phyloP scores from a whole-genome alignment of 495 filamentous ascomycete genomes.

The Aspergillus olivimuriae region DNA sequence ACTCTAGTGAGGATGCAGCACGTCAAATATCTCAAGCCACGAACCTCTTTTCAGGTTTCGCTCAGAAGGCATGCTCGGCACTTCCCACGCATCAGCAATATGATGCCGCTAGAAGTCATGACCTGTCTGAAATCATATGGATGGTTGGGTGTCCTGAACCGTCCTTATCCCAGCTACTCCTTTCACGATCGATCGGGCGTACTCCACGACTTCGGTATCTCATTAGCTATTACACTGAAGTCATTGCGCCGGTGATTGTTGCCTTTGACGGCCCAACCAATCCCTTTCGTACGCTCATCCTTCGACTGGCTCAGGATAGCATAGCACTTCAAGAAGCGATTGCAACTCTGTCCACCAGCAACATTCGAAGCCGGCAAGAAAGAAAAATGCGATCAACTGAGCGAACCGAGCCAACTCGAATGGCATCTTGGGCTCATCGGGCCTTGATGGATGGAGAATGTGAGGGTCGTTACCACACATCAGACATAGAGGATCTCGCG shows the following conservation, averaged over 20 bases:
- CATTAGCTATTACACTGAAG: constrained; percentile 66
- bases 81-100: neutral
- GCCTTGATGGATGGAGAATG: constrained; percentile 36
- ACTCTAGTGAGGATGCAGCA: too few relatives aligned
- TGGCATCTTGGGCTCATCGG: constrained; percentile 46
- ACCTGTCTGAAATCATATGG: neutral
- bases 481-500: constrained; percentile 27
- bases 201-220: constrained; percentile 54
- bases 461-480: constrained; percentile 31
- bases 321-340: constrained; percentile 86
- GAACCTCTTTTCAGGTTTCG: too few relatives aligned
- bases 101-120: neutral
- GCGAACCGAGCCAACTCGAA: constrained; percentile 38
- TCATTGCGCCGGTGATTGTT: constrained; percentile 85
- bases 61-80: neutral
- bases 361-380: constrained; percentile 52
- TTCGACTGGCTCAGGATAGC: constrained; percentile 71
- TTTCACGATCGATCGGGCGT: constrained; percentile 41
- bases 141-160: constrained; percentile 29
- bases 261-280: constrained; percentile 81
- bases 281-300: constrained; percentile 78
- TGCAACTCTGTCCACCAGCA: constrained; percentile 82
- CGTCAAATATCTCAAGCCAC: too few relatives aligned
- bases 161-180: constrained; percentile 37
- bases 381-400: constrained; percentile 37